These are phyloP conservation scores for Gossypium rotundifolium DNA, from an alignment of 345 rosid genomes.

Conservation along the genomic window DNA sequence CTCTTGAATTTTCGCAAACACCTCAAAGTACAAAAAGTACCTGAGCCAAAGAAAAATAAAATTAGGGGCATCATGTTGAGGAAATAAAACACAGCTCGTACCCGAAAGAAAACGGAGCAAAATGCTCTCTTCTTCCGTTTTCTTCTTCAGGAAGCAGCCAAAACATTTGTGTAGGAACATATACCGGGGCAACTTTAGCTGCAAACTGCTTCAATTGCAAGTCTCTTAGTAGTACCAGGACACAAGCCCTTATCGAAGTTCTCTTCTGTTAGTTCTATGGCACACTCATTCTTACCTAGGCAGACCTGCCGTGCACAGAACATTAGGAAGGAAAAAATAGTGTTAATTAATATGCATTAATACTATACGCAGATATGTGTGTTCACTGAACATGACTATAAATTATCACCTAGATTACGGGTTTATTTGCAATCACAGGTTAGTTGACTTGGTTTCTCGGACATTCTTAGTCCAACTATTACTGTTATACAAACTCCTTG, in stretches of 20 bases:
- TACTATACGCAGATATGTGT: not conserved
- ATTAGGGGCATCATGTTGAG: not conserved
- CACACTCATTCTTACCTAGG: constrained; percentile 37
- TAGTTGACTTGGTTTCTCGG: not conserved
- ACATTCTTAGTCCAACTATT: not conserved
- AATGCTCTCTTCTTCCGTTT: not conserved
- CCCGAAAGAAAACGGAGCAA: not conserved
- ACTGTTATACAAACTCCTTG: not conserved
- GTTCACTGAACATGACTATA: not conserved
- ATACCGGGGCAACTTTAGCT: constrained; percentile 19
- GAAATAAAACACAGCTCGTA: not conserved
- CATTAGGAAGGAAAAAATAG: not conserved
- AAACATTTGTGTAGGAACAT: not conserved
- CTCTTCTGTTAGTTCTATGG: constrained; percentile 30
- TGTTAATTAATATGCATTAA: not conserved
- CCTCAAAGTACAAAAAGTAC: not conserved
- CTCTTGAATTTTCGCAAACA: not conserved
- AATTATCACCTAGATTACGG: not conserved
- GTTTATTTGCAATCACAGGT: not conserved
- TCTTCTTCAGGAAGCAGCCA: not conserved
- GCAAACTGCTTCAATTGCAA: constrained; percentile 49
- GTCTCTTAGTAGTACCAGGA: constrained; percentile 26
- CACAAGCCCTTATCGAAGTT: constrained; percentile 34
- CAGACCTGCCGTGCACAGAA: constrained; percentile 35
- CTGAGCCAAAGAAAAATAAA: not conserved